These are phyloP conservation scores for Aureobasidium mangrovei DNA, from an alignment of 2,329 filamentous ascomycete genomes.

Conservation along the genomic window DNA sequence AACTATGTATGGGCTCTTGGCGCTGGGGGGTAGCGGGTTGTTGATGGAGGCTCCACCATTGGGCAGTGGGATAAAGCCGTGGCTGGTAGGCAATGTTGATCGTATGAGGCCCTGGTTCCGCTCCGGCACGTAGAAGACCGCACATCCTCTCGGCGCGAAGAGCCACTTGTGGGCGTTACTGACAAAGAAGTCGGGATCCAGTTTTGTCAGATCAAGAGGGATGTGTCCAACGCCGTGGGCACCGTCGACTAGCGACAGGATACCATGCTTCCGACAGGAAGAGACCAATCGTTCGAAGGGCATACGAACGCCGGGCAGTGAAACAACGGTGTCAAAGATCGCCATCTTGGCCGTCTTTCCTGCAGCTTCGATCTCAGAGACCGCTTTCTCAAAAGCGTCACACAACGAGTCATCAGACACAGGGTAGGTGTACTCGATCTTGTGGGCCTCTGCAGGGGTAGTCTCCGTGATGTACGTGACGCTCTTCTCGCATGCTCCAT, in stretches of 20 bases:
- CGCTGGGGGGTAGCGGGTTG: slow-evolving; percentile 33
- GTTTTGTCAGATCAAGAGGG: slow-evolving; percentile 52
- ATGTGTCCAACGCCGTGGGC: slow-evolving; percentile 81
- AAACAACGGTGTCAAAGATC: slow-evolving; percentile 73
- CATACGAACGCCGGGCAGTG: slow-evolving; percentile 67
- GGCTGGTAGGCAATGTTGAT: slow-evolving; percentile 68
- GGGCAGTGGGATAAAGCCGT: slow-evolving; percentile 55
- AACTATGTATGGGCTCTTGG: slow-evolving; percentile 47
- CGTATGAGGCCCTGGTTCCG: slow-evolving; percentile 69
- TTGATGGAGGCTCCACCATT: slow-evolving; percentile 18
- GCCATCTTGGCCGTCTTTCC: slow-evolving; percentile 60
- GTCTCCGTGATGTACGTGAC: slow-evolving; percentile 66
- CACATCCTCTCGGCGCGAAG: slow-evolving; percentile 67
- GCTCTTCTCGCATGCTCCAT: slow-evolving; percentile 67
- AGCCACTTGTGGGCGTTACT: slow-evolving; percentile 92
- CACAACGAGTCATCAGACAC: slow-evolving; percentile 60
- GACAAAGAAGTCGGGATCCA: slow-evolving; percentile 79
- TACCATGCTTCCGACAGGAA: slow-evolving; percentile 55
- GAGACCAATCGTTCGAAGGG: slow-evolving; percentile 63
- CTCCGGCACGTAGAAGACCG: slow-evolving; percentile 67
- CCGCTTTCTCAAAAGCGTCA: slow-evolving; percentile 48
- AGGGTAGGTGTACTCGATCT: slow-evolving; percentile 59
- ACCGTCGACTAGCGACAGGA: slow-evolving; percentile 71
- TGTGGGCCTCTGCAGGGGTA: slow-evolving; percentile 39
- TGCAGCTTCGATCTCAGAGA: slow-evolving; percentile 42